phyloP scores from a whole-genome alignment of 768 basidiomycete species.

The Boletus speciosus region DNA sequence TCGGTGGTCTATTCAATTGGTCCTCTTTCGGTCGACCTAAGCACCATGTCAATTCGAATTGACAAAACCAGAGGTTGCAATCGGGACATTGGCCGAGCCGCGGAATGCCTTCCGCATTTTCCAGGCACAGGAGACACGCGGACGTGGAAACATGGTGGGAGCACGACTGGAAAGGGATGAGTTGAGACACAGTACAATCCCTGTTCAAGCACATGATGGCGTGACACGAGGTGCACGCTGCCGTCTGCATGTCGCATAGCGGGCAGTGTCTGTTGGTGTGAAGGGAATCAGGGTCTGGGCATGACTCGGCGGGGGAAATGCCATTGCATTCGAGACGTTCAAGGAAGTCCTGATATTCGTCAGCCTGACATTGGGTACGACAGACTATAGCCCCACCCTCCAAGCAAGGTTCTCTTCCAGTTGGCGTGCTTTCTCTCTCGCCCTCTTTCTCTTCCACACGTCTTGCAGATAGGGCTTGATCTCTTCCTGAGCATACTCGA shows the following conservation, averaged over 20 bases:
- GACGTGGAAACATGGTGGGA: constrained; percentile 6
- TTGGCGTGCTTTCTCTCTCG: constrained; percentile 1
- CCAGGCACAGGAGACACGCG: constrained; percentile 12
- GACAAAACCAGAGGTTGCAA: constrained; percentile 23
- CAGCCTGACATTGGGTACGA: background rate
- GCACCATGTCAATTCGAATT: constrained; percentile 22
- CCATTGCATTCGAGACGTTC: constrained; percentile 12
- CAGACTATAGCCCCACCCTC: constrained; percentile 5
- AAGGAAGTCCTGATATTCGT: constrained; percentile 12
- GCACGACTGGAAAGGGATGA: constrained; percentile 18
- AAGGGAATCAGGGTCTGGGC: background rate
- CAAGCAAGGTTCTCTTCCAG: constrained; percentile 5
- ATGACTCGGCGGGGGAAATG: background rate
- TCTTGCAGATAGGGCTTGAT: constrained; percentile 13
- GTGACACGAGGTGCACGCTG: constrained; percentile 9
- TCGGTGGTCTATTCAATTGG: background rate
- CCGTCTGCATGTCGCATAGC: constrained; percentile 4
- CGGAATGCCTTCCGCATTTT: background rate
- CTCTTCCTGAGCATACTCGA: constrained; percentile 14
- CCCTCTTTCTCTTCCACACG: constrained; percentile 8
- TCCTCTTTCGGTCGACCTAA: constrained; percentile 16
- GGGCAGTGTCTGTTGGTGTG: constrained; percentile 8
- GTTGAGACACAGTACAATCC: constrained; percentile 15
- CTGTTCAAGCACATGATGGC: constrained; percentile 16
- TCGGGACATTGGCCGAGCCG: constrained; percentile 18